Conservation (phyloP, 1,284 basidiomycete genomes). For the Somion occarium region DNA sequence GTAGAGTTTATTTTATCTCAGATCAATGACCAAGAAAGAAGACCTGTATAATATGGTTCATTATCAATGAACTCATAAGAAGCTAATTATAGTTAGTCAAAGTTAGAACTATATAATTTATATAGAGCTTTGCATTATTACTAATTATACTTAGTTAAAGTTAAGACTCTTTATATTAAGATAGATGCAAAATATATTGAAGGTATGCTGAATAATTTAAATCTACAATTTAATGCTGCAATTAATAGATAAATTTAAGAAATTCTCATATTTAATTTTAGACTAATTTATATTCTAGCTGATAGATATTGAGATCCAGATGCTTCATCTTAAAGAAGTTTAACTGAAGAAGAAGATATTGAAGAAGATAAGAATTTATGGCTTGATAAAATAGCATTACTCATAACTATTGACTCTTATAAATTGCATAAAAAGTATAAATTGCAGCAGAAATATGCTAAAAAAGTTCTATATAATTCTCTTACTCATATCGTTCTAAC, state of each 20-base stretch:
- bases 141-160: slow-evolving; percentile 27
- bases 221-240: slow-evolving; percentile 28
- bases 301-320: slow-evolving; percentile 10
- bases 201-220: slow-evolving; percentile 40
- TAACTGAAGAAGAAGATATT: slow-evolving; percentile 18
- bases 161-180: slow-evolving; percentile 32
- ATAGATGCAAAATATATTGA: slow-evolving; percentile 36
- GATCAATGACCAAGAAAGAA: slow-evolving; percentile 14
- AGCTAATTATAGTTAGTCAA: slow-evolving; percentile 34
- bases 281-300: slow-evolving; percentile 26
- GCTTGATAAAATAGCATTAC: too few relatives aligned
- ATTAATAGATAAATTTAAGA: slow-evolving; percentile 38
- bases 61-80: slow-evolving; percentile 33
- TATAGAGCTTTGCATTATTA: slow-evolving; percentile 26
- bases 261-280: slow-evolving; percentile 34
- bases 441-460: neutral
- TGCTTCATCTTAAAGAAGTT: slow-evolving; percentile 24
- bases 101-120: slow-evolving; percentile 37
- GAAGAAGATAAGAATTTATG: neutral
- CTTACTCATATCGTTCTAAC: slow-evolving; percentile 3
- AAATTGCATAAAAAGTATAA: neutral
- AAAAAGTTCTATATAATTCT: neutral
- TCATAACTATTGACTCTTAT: too few relatives aligned
- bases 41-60: slow-evolving; percentile 22
- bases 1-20: slow-evolving; percentile 31